Conservation (phyloP, 148 eudicot species). For the Fagopyrum homotropicum region DNA sequence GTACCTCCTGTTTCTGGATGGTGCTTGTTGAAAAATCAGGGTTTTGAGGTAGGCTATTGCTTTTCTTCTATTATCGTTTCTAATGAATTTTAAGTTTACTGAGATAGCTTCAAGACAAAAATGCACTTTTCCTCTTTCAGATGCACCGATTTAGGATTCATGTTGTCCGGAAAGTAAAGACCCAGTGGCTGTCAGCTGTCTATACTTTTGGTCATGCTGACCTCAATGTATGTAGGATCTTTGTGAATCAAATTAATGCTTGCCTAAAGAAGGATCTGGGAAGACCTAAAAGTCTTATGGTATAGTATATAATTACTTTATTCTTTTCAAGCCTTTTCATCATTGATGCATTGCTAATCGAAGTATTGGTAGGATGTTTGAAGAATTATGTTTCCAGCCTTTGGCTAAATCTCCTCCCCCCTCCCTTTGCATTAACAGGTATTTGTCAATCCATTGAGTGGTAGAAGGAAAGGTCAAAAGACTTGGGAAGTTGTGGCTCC, state of each 20-base stretch:
- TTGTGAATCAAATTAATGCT: conserved; percentile 48
- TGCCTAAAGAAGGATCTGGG: conserved; percentile 40
- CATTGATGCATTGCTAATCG: neutral
- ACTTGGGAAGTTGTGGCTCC: conserved; percentile 81
- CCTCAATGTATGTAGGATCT: conserved; percentile 41
- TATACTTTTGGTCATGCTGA: conserved; percentile 82
- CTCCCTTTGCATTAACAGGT: conserved; percentile 46
- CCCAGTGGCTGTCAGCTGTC: conserved; percentile 48
- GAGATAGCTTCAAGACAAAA: neutral
- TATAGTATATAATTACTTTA: conserved; percentile 22
- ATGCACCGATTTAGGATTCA: conserved; percentile 76
- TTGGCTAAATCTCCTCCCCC: conserved; percentile 14
- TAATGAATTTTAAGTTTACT: neutral
- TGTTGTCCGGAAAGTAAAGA: conserved; percentile 52
- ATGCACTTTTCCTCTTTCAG: conserved; percentile 27
- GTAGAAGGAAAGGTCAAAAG: conserved; percentile 64
- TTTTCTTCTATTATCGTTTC: neutral
- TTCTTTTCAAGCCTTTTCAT: neutral
- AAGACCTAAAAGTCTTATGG: conserved; percentile 87
- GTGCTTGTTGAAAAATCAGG: conserved; percentile 34
- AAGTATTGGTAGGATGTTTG: neutral
- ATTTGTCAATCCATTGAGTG: conserved; percentile 86
- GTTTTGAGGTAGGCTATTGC: conserved; percentile 39
- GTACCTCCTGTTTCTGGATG: conserved; percentile 29
- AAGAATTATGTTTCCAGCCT: neutral